phyloP scores from a whole-genome alignment of 2,329 filamentous ascomycete genomes.

The Metarhizium anisopliae region DNA sequence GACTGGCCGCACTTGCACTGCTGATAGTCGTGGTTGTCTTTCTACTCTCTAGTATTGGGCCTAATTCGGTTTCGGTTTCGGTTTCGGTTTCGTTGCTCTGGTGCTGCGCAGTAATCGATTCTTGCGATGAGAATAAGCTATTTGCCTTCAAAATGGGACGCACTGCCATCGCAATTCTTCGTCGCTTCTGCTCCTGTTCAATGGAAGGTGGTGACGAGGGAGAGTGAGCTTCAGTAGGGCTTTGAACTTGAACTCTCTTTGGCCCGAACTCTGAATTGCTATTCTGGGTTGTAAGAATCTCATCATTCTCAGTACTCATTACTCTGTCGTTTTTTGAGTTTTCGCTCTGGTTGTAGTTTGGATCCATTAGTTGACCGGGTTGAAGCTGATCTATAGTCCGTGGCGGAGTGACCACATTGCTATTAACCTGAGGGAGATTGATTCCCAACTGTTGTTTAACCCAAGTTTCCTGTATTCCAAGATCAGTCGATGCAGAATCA shows the following conservation, averaged over 20 bases:
- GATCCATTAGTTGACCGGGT: background rate
- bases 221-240: slow-evolving; percentile 9
- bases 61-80: slow-evolving; percentile 10
- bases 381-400: background rate
- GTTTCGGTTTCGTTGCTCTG: slow-evolving; percentile 2
- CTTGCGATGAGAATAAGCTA: slow-evolving; percentile 6
- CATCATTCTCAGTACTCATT: background rate
- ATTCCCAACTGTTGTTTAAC: slow-evolving; percentile 15
- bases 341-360: background rate
- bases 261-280: background rate
- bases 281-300: background rate
- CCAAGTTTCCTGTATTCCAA: slow-evolving; percentile 21
- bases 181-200: slow-evolving; percentile 25
- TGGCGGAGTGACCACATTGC: background rate
- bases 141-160: slow-evolving; percentile 25
- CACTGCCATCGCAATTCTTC: slow-evolving; percentile 19
- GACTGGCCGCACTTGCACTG: slow-evolving; percentile 4
- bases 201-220: slow-evolving; percentile 21
- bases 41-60: slow-evolving; percentile 15
- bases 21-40: slow-evolving; percentile 8
- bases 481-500: slow-evolving; percentile 19
- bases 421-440: background rate
- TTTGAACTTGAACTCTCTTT: slow-evolving; percentile 7
- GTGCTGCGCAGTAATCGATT: slow-evolving; percentile 1
- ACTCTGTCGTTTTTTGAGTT: background rate